Conservation (phyloP, 2,329 filamentous ascomycete genomes). For the Tolypocladium amazonense region DNA sequence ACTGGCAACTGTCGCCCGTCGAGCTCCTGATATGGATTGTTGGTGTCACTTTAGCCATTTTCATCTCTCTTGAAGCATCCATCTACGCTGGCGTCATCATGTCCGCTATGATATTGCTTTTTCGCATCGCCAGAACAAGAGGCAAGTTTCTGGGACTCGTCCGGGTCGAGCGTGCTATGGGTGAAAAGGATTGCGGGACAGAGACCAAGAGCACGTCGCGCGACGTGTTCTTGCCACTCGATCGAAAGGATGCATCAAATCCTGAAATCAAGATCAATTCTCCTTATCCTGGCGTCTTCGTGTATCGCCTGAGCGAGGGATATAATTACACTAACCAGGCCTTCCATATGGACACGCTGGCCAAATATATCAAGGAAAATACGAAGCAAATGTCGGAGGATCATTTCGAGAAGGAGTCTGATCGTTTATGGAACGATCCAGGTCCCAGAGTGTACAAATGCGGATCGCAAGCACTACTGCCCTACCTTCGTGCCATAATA, state of each 20-base stretch:
- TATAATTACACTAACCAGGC: slow-evolving; percentile 43
- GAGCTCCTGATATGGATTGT: slow-evolving; percentile 67
- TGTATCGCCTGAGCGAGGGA: slow-evolving; percentile 41
- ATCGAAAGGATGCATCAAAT: slow-evolving; percentile 32
- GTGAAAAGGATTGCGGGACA: background rate
- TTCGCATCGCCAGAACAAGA: slow-evolving; percentile 33
- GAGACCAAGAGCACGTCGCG: slow-evolving; percentile 7
- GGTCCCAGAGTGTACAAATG: slow-evolving; percentile 20
- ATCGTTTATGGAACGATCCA: slow-evolving; percentile 47
- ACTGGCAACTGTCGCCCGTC: slow-evolving; percentile 65
- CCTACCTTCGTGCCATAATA: slow-evolving; percentile 41
- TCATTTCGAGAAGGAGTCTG: slow-evolving; percentile 21
- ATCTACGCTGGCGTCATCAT: slow-evolving; percentile 37
- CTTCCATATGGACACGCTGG: slow-evolving; percentile 32
- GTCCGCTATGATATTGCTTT: slow-evolving; percentile 31
- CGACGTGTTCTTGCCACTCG: slow-evolving; percentile 29
- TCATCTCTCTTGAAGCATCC: slow-evolving; percentile 37
- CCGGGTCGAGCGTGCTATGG: slow-evolving; percentile 8
- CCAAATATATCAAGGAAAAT: slow-evolving; percentile 25
- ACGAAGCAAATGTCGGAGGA: slow-evolving; percentile 29
- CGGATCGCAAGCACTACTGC: slow-evolving; percentile 26
- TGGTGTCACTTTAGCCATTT: slow-evolving; percentile 51
- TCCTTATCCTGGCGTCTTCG: slow-evolving; percentile 37
- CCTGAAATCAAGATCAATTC: slow-evolving; percentile 28
- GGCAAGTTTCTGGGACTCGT: slow-evolving; percentile 35